Evolutionary conservation across 2,329 filamentous ascomycete species (phyloP).

Genomic region (Xylariaceae sp.): DNA sequence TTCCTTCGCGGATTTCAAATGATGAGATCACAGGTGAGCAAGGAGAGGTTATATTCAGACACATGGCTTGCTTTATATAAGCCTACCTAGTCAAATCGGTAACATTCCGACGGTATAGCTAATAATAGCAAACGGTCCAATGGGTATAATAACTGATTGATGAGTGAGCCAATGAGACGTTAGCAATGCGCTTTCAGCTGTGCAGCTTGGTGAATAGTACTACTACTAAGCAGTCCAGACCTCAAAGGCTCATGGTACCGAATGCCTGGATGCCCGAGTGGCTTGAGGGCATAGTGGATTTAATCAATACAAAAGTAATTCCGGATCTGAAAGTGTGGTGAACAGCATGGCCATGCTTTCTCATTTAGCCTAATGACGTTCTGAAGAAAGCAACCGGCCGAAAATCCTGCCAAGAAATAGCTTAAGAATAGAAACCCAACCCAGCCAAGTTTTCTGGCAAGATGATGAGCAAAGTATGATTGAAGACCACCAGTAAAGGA

Average conservation of each 20-base stretch:
- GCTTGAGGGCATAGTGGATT: neutral
- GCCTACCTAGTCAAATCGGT: constrained; percentile 4
- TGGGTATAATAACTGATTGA: neutral
- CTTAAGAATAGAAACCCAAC: neutral
- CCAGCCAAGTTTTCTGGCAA: neutral
- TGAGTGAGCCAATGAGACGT: neutral
- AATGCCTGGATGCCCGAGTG: neutral
- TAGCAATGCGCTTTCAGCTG: neutral
- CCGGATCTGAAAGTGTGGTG: neutral
- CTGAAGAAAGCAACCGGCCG: constrained; percentile 4
- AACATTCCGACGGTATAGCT: neutral
- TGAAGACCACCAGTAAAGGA: neutral
- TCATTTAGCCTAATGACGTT: constrained; percentile 24
- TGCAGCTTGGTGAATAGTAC: neutral
- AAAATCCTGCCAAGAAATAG: constrained; percentile 4
- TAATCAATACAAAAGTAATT: neutral
- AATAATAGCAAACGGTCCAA: constrained; percentile 12
- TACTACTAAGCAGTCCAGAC: neutral
- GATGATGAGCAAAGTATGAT: neutral
- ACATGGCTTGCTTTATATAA: constrained; percentile 2
- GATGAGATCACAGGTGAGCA: neutral
- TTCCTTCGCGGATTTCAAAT: neutral
- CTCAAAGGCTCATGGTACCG: constrained; percentile 9
- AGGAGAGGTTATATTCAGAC: neutral
- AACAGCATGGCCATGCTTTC: neutral